Base-by-base conservation (phyloP, 2,329 filamentous ascomycete genomes). In the Pezizomycotina sp. region DNA sequence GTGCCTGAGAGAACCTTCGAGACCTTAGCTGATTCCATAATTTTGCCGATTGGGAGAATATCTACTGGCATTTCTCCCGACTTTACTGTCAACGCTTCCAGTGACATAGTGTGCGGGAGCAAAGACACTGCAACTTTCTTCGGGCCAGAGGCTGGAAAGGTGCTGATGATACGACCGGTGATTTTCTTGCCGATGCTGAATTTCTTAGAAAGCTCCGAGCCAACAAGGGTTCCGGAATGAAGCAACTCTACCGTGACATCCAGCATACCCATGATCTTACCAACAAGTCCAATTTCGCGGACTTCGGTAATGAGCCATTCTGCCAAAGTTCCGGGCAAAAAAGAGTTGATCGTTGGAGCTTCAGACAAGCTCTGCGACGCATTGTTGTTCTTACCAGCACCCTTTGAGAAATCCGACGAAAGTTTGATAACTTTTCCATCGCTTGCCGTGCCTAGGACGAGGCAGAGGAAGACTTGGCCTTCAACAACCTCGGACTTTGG, bases 241-340 rank as follows among this genome's bases (percentile, higher is more conserved):
- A 93, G 70, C 22, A 86, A 56, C 56, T 98, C 89, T 12, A 86
- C 83, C 1, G 83, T 93, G 7, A 81, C 79, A 58, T 93, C 81
- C 15, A 98, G 61, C 54, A 84, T 72, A 10, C 89, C 91, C 67
- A 98, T 78, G 27, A 95, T 71, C 57, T 93, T 93, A 50, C 89
- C 89, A 31, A 69, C 64, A 41, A 98, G 60, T n/a, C 89, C 89
- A 8, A 67, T 58, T 7, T 74, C 48, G 14, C 42, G 72, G 9
- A 78, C 71, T 29, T 89, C 77, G 2, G 79, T 77, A 23, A 98
- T 61, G 31, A 95, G 64, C 7, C 93, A 65, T 49, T 92, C 83
- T 6, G 41, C 32, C 4, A 77, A 74, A n/a, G 82, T 89, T 47
- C 89, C 91, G 1, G 91, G 89, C 5, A 93, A 66, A 58, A 92